Evolutionary conservation across 2,329 filamentous ascomycete genomes (phyloP), one percentile per base, ranked within the genome.

Genomic region (Pseudogymnoascus sp.): DNA sequence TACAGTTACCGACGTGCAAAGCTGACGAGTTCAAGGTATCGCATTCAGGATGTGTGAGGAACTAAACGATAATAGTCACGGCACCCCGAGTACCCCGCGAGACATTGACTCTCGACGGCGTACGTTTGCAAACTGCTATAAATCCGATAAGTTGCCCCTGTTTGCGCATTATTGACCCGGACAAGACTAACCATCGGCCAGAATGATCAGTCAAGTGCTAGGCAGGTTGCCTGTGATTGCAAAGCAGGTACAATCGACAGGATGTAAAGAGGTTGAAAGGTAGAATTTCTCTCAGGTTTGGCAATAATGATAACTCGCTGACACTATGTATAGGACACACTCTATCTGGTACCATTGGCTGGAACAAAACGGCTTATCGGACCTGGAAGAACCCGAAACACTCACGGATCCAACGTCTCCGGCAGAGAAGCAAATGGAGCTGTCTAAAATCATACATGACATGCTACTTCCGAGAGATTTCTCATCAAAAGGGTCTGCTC

Each of bases 1-100:
- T 13, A n/a, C 10, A 52, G 25, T 18, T 21, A 7, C 18, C 8
- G 21, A 48, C n/a, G 12, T 18, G 15, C 13, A 29, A 55, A 55
- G 39, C 48, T 63, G 29, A 63, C 59, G 25, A 10, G n/a, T 35
- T 31, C 21, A 35, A 67, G 66, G 66, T 15, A 64, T 67, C 29
- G 66, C 66, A 2, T 65, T 66, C 18, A 45, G 65, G 21, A 67
- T 67, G 65, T 62, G 62, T 35, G 62, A 67, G 36, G 63, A 66
- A 48, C 58, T 67, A 48, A 37, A 25, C 42, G 33, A 29, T 39
- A 59, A 31, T 58, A 55, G 52, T 4, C 36, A 52, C 37, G 25
- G 36, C 25, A 40, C 29, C 37, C 37, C 42, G 36, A 31, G 42
- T 64, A 64, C 62, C 39, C 37, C 59, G 45, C 63, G 36, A 61